Evolutionary conservation across 345 rosid species (phyloP).

Genomic region (Erysimum cheiranthoides): DNA sequence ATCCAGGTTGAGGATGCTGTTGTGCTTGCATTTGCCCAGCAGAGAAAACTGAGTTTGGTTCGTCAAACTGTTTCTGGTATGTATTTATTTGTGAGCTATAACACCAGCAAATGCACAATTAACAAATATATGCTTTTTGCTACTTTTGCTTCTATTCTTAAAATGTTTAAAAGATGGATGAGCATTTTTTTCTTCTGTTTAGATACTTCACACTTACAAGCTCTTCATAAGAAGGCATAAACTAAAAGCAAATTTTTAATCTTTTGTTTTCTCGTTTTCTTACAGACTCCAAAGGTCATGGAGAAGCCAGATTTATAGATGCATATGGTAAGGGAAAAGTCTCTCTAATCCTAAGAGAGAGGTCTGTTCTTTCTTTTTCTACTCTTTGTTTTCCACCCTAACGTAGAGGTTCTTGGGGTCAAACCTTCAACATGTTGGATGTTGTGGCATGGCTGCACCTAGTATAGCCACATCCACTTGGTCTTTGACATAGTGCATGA

Average conservation of each 20-base stretch:
- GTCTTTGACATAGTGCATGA: conserved; percentile 20
- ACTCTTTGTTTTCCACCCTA: conserved; percentile 6
- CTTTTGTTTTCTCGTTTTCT: conserved; percentile 18
- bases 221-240: conserved; percentile 1
- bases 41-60: conserved; percentile 68
- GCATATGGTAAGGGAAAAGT: conserved; percentile 70
- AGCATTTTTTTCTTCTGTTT: not conserved
- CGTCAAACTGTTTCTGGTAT: conserved; percentile 63
- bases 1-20: conserved; percentile 95
- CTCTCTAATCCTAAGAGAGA: conserved; percentile 2
- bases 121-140: not conserved
- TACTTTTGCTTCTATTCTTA: not conserved
- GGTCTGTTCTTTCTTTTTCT: not conserved
- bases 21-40: conserved; percentile 67
- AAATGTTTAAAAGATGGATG: not conserved
- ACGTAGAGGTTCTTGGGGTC: conserved; percentile 18
- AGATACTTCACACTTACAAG: conserved; percentile 11
- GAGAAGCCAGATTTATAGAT: conserved; percentile 77
- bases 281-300: conserved; percentile 69
- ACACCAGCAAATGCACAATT: not conserved
- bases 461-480: not conserved
- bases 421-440: conserved; percentile 5
- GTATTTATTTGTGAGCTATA: conserved; percentile 20
- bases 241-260: not conserved
- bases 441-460: not conserved